Evolutionary conservation across 163 green algal genomes (phyloP).

Genomic region (Volvox carteri): DNA sequence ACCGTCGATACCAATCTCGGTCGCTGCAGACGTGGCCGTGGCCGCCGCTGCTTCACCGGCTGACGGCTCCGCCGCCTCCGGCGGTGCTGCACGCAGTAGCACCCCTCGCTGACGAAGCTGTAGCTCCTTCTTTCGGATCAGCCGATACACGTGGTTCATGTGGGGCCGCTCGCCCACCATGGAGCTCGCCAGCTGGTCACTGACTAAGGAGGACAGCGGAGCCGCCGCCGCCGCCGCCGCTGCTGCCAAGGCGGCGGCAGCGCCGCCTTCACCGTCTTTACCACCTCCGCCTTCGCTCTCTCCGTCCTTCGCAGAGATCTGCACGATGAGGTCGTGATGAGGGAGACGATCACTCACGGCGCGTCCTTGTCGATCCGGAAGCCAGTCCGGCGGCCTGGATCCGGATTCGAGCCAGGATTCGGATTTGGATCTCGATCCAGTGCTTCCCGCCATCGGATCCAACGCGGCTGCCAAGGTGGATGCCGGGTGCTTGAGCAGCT

Average conservation of each 20-base stretch:
- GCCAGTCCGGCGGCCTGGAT: background rate
- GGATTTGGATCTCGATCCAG: background rate
- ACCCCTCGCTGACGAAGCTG: conserved; percentile 18
- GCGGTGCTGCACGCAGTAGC: background rate
- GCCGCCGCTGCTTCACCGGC: too few relatives aligned
- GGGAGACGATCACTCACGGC: too few relatives aligned
- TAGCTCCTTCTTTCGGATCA: conserved; percentile 54
- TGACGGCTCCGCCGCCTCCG: too few relatives aligned
- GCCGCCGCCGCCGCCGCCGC: background rate
- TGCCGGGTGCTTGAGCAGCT: too few relatives aligned
- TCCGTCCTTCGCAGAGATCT: too few relatives aligned
- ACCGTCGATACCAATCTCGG: background rate
- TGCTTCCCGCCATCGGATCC: conserved; percentile 10
- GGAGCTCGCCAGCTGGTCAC: background rate
- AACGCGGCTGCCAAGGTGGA: conserved; percentile 8
- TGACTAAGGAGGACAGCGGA: background rate
- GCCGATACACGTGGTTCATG: conserved; percentile 47
- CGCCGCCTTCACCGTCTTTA: background rate
- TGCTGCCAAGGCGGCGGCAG: too few relatives aligned
- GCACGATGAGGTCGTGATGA: too few relatives aligned
- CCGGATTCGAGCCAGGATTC: background rate
- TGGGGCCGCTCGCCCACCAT: conserved; percentile 45
- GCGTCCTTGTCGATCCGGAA: background rate
- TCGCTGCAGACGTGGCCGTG: background rate
- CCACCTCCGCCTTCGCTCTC: too few relatives aligned